Conservation (phyloP, 1,284 basidiomycete genomes). For the Rhodotorula sp. region DNA sequence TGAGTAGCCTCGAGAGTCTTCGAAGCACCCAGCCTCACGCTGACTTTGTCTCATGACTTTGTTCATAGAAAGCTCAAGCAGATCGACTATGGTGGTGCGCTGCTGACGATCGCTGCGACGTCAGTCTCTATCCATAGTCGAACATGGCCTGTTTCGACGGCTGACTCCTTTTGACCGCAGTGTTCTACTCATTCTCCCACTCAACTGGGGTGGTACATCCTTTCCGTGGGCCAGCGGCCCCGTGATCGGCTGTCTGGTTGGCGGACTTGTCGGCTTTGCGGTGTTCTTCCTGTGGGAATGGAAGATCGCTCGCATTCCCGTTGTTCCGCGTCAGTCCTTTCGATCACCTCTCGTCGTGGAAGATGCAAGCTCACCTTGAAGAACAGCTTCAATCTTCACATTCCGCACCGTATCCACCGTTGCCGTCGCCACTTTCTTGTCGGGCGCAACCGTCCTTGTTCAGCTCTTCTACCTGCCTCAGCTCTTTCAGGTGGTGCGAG, state of each 20-base stretch:
- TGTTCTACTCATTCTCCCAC: slow-evolving; percentile 62
- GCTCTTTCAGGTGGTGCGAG: slow-evolving; percentile 58
- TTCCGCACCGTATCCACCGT: slow-evolving; percentile 72
- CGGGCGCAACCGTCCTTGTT: slow-evolving; percentile 24
- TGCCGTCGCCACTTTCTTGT: slow-evolving; percentile 66
- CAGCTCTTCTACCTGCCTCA: slow-evolving; percentile 55
- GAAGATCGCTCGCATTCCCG: slow-evolving; percentile 65
- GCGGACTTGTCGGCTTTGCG: slow-evolving; percentile 41
- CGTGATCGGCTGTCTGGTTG: slow-evolving; percentile 39
- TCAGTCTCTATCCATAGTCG: too few relatives aligned
- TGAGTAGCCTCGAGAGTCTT: too few relatives aligned
- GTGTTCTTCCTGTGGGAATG: slow-evolving; percentile 73
- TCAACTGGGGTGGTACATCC: slow-evolving; percentile 63
- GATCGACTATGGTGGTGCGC: slow-evolving; percentile 66
- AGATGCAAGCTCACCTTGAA: background rate
- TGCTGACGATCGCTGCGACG: slow-evolving; percentile 63
- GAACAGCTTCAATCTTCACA: slow-evolving; percentile 60
- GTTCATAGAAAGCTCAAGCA: slow-evolving; percentile 59
- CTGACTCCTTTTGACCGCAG: too few relatives aligned
- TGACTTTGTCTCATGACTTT: too few relatives aligned
- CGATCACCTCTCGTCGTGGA: background rate
- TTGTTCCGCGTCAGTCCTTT: slow-evolving; percentile 46
- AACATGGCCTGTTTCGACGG: too few relatives aligned
- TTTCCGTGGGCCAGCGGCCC: slow-evolving; percentile 50
- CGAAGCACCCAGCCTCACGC: too few relatives aligned